A percentile compares a stretch with the other conserved stretches of the same genome.
phyloP scores from a whole-genome alignment of 1,284 basidiomycete genomes.

The Trichosporon sp. region DNA sequence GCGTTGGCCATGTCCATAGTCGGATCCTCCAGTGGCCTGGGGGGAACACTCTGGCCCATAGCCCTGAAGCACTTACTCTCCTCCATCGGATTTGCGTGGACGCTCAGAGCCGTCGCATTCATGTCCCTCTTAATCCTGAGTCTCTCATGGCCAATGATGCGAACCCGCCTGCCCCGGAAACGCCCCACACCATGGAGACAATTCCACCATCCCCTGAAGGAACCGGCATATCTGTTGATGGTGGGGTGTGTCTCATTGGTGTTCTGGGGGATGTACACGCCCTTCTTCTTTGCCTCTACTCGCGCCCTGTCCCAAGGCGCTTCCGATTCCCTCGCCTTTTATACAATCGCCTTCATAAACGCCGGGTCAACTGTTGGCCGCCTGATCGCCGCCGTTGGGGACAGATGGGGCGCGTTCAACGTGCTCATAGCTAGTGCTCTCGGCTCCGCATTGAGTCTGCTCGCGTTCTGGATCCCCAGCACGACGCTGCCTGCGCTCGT shows the following conservation, averaged over 20 bases:
- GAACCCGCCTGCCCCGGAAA: slow-evolving; percentile 17
- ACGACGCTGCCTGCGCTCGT: slow-evolving; percentile 26
- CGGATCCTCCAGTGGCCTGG: slow-evolving; percentile 25
- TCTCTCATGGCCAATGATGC: slow-evolving; percentile 16
- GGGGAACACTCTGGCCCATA: slow-evolving; percentile 43
- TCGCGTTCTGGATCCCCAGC: slow-evolving; percentile 27
- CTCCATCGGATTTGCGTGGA: slow-evolving; percentile 23
- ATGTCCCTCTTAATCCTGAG: slow-evolving; percentile 24
- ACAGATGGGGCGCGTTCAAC: slow-evolving; percentile 26
- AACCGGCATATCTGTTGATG: not conserved
- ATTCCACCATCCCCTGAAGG: slow-evolving; percentile 16
- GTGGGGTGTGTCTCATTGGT: not conserved
- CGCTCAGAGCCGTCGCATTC: slow-evolving; percentile 27
- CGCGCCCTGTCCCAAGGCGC: slow-evolving; percentile 30
- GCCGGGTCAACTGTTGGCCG: slow-evolving; percentile 29
- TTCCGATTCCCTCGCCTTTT: slow-evolving; percentile 22
- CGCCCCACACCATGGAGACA: slow-evolving; percentile 18
- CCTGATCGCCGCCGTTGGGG: slow-evolving; percentile 10
- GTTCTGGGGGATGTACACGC: slow-evolving; percentile 18
- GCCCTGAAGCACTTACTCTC: slow-evolving; percentile 31
- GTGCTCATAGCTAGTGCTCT: slow-evolving; percentile 27
- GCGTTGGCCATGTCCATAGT: slow-evolving; percentile 32
- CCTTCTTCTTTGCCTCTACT: slow-evolving; percentile 31
- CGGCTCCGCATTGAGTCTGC: slow-evolving; percentile 14
- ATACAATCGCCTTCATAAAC: slow-evolving; percentile 31